Percentiles rank a stretch among this genome's conserved stretches.
These are phyloP conservation scores for Spathaspora jeffriesii DNA, from an alignment of 1,139 yeast species.

Conservation along the genomic window DNA sequence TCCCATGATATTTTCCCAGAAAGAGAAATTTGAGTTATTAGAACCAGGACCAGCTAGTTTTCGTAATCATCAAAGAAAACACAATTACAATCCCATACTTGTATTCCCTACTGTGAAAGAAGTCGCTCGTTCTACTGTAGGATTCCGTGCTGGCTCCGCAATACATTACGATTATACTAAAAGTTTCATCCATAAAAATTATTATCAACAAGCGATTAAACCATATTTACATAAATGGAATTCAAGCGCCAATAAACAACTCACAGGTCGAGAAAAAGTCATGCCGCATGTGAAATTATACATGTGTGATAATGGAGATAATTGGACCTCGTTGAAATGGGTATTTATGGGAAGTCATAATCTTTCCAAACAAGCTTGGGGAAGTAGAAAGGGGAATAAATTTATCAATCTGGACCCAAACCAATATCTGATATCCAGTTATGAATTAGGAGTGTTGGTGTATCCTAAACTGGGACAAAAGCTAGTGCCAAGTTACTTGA, in stretches of 20 bases:
- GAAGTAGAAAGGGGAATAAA: conserved; percentile 33
- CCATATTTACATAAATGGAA: conserved; percentile 39
- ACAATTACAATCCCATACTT: conserved; percentile 45
- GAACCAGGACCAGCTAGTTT: conserved; percentile 30
- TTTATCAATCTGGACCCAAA: conserved; percentile 15
- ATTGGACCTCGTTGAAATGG: conserved; percentile 58
- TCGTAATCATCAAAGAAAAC: conserved; percentile 22
- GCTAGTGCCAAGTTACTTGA: conserved; percentile 39
- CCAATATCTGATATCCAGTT: conserved; percentile 35
- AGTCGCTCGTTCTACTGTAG: conserved; percentile 41
- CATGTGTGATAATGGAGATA: conserved; percentile 46
- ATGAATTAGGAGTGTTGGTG: conserved; percentile 60
- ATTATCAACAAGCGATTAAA: conserved; percentile 32
- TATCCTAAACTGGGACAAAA: conserved; percentile 17
- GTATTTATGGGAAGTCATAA: conserved; percentile 68
- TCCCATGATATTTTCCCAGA: conserved; percentile 36
- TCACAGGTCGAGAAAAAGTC: conserved; percentile 30
- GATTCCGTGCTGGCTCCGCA: conserved; percentile 55
- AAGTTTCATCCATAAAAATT: conserved; percentile 21
- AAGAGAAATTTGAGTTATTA: conserved; percentile 17
- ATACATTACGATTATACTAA: conserved; percentile 47
- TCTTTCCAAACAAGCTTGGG: conserved; percentile 73
- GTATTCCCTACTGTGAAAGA: conserved; percentile 58
- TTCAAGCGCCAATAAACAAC: conserved; percentile 14
- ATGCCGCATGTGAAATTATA: conserved; percentile 44